A percentile compares a stretch with the other conserved stretches of the same genome.
Conservation (phyloP, 768 basidiomycete species). For the Pleurotus platypus region DNA sequence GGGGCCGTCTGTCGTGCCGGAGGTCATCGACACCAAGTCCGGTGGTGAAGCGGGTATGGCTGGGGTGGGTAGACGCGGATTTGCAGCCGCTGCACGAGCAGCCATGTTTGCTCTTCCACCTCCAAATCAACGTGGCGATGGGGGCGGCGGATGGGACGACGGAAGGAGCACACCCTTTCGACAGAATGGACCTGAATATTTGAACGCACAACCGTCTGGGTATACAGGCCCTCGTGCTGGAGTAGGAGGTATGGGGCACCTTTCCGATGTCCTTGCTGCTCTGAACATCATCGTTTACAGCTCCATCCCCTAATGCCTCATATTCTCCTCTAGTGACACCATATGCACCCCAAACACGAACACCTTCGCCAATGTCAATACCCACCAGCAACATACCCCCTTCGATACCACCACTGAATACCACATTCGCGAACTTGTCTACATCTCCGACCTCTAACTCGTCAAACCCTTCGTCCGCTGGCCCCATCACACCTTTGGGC, state of each 20-base stretch:
- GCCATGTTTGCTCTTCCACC: conserved; percentile 38
- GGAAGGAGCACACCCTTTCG: conserved; percentile 3
- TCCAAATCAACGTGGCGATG: conserved; percentile 5
- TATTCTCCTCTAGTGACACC: background rate
- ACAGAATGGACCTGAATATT: conserved; percentile 1
- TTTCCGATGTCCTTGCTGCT: background rate
- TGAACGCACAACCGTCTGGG: conserved; percentile 2
- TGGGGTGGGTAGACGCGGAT: conserved; percentile 79
- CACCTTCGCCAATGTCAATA: conserved; percentile 6
- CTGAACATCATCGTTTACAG: conserved; percentile 2
- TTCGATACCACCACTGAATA: conserved; percentile 6
- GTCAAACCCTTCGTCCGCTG: conserved; percentile 22
- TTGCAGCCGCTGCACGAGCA: conserved; percentile 52
- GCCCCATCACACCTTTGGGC: conserved; percentile 2
- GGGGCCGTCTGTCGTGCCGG: conserved; percentile 12
- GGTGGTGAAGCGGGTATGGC: conserved; percentile 88
- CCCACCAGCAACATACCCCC: conserved; percentile 1
- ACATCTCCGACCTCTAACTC: conserved; percentile 11
- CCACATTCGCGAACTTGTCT: conserved; percentile 7
- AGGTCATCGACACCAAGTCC: conserved; percentile 58
- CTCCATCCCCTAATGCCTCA: background rate
- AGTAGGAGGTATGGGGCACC: background rate
- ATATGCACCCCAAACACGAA: background rate
- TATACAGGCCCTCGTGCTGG: background rate
- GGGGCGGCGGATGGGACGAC: conserved; percentile 6